Evolutionary conservation across 345 rosid species (phyloP).

Genomic region (Zanthoxylum bungeanum): DNA sequence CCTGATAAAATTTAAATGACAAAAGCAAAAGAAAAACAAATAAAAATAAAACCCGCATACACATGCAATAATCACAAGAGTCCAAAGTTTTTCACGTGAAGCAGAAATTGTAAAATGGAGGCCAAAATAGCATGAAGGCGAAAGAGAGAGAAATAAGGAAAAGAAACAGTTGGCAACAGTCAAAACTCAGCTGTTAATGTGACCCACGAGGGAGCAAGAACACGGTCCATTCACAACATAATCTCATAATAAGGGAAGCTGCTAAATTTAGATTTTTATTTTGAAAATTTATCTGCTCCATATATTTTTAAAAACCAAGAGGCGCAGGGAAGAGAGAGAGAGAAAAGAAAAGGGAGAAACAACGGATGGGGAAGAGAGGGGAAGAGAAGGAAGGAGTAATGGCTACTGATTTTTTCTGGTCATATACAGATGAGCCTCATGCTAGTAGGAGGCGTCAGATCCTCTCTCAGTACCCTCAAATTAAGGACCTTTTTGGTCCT

Average conservation of each 20-base stretch:
- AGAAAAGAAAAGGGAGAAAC: constrained; percentile 4
- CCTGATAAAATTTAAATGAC: too few species aligned
- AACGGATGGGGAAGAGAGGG: constrained; percentile 30
- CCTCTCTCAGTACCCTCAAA: constrained; percentile 85
- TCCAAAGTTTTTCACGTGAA: too few species aligned
- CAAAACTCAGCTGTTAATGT: background rate
- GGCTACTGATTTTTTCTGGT: constrained; percentile 92
- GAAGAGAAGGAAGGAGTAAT: constrained; percentile 42
- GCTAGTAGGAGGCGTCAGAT: constrained; percentile 76
- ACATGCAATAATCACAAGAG: too few species aligned
- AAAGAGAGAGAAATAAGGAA: too few species aligned
- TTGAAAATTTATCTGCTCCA: too few species aligned
- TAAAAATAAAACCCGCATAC: too few species aligned
- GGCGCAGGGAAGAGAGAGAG: background rate
- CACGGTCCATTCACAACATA: background rate
- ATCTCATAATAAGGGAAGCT: too few species aligned
- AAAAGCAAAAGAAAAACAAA: too few species aligned
- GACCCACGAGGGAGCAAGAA: background rate
- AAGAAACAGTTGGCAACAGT: background rate
- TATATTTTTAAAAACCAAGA: background rate
- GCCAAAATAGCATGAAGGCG: too few species aligned
- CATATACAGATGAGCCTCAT: constrained; percentile 89
- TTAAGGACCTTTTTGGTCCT: constrained; percentile 82
- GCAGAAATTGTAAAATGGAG: too few species aligned
- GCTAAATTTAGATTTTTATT: too few species aligned